These are phyloP conservation scores for Ogataea ganodermae DNA, from an alignment of 805 yeast species.

Conservation along the genomic window DNA sequence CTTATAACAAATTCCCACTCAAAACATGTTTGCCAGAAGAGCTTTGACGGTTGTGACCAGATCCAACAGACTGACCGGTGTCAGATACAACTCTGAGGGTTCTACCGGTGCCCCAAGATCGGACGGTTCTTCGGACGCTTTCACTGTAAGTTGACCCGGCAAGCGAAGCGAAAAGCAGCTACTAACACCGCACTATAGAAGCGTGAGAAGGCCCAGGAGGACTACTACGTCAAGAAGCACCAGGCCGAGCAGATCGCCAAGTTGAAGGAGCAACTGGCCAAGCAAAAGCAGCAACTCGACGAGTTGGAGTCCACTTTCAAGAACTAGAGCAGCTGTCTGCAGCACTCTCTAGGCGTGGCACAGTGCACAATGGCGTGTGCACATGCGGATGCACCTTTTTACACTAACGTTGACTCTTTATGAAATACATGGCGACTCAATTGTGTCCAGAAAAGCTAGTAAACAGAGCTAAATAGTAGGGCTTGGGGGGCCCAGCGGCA, in stretches of 20 bases:
- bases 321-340: constrained; percentile 12
- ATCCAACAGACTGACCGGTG: constrained; percentile 29
- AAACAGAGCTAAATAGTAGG: not conserved
- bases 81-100: constrained; percentile 51
- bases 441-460: not conserved
- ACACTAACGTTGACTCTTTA: constrained; percentile 7
- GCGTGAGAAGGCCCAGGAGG: constrained; percentile 93
- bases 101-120: constrained; percentile 62
- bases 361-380: no score
- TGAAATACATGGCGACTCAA: constrained; percentile 1
- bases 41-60: constrained; percentile 37
- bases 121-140: constrained; percentile 56
- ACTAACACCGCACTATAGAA: constrained; percentile 41
- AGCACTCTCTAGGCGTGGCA: not conserved
- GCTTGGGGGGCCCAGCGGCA: no score
- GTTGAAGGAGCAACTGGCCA: constrained; percentile 72
- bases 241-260: constrained; percentile 84
- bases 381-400: not conserved
- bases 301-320: constrained; percentile 53
- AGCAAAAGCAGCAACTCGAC: constrained; percentile 64
- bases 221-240: constrained; percentile 79
- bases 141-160: constrained; percentile 45
- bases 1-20: not conserved
- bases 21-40: constrained; percentile 41
- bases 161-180: not conserved